A percentile compares a stretch with the other conserved stretches of the same genome.
These are phyloP conservation scores for Trichomonas gallinae DNA, from an alignment of 208 protist species.

Conservation along the genomic window DNA sequence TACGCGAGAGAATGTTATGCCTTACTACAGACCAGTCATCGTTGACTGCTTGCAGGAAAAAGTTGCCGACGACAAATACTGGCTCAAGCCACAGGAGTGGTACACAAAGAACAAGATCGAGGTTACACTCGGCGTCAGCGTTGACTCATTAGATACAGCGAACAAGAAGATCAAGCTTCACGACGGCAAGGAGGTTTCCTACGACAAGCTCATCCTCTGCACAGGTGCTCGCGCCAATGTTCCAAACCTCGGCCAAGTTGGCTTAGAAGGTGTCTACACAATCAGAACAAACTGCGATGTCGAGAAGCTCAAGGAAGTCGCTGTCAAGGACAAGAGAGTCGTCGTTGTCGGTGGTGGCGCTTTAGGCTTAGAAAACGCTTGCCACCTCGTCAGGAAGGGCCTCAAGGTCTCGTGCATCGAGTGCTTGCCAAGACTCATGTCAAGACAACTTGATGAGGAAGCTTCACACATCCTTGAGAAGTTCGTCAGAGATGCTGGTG, in stretches of 20 bases:
- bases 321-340: neutral
- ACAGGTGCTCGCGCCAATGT: neutral
- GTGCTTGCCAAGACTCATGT: neutral
- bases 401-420: neutral
- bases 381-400: neutral
- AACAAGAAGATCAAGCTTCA: neutral
- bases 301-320: neutral
- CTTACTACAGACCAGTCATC: neutral
- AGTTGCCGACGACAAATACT: neutral
- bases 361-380: neutral
- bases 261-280: neutral
- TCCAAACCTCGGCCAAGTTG: neutral
- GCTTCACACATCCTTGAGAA: neutral
- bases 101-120: neutral
- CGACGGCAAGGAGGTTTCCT: neutral
- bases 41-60: neutral
- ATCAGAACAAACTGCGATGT: neutral
- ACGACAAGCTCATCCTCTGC: neutral
- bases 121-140: neutral
- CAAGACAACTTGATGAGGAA: neutral
- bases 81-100: neutral
- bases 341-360: neutral
- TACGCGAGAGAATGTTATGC: neutral
- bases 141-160: neutral
- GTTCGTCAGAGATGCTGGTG: neutral